Percentiles rank a stretch among this genome's conserved stretches.
phyloP scores from a whole-genome alignment of 192 early-diverging fungal genomes.

The Funneliformis geosporum region DNA sequence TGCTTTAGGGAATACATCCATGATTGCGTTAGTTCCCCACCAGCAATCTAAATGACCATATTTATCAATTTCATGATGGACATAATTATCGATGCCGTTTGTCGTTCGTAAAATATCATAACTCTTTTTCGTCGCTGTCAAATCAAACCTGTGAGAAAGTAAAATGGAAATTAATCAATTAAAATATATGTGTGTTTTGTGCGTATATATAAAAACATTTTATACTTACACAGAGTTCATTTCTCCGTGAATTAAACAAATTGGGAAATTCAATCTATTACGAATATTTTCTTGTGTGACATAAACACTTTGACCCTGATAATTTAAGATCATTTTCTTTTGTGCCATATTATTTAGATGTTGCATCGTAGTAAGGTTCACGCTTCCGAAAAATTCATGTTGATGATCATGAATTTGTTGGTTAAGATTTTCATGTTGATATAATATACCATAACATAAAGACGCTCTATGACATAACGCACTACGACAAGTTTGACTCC shows the following conservation, averaged over 20 bases:
- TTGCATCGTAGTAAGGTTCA: slow-evolving; percentile 43
- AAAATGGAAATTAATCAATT: not conserved
- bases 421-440: slow-evolving; percentile 43
- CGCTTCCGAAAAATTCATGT: slow-evolving; percentile 37
- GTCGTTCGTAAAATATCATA: slow-evolving; percentile 10
- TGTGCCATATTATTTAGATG: slow-evolving; percentile 29
- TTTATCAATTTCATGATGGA: not conserved
- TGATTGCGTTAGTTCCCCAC: slow-evolving; percentile 18
- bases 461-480: slow-evolving; percentile 44
- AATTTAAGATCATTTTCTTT: slow-evolving; percentile 32
- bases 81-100: not conserved
- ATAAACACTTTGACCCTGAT: slow-evolving; percentile 34
- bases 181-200: not conserved
- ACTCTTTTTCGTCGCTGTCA: slow-evolving; percentile 6
- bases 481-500: slow-evolving; percentile 41
- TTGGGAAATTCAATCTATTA: slow-evolving; percentile 41
- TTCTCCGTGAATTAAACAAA: slow-evolving; percentile 43
- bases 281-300: slow-evolving; percentile 35
- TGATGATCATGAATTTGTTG: slow-evolving; percentile 45
- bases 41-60: slow-evolving; percentile 29
- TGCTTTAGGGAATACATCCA: slow-evolving; percentile 18
- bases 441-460: slow-evolving; percentile 40
- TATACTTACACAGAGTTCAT: slow-evolving; percentile 42
- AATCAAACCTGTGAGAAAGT: slow-evolving; percentile 3
- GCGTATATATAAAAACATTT: not conserved